Evolutionary conservation across 2,329 filamentous ascomycete genomes (phyloP), one percentile per base, ranked within the genome.

Genomic region (Verticillium alfalfae): DNA sequence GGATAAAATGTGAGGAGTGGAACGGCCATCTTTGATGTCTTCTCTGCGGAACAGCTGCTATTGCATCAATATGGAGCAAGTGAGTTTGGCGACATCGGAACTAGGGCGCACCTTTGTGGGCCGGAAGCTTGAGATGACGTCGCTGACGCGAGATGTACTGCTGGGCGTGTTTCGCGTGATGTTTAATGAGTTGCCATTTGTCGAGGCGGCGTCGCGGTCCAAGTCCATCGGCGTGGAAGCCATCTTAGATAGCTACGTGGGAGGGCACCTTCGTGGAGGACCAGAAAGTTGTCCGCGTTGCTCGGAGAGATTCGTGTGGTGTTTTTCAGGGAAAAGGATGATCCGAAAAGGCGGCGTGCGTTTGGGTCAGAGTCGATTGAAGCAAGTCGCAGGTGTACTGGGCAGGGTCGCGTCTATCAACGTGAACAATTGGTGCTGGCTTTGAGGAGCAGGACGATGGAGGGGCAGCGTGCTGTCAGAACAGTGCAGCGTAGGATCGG

Each of bases 101-200:
- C 54, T 49, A 41, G 16, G 61, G 36, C 18, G 67, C 77, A 94
- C 91, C 82, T 92, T 93, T 56, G 89, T 89, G 8, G 94, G 92
- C 58, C 91, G 84, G 72, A 92, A 96, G 60, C 83, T 87, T 41
- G 85, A 81, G 67, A 97, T 88, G 67, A 95, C 83, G 70, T 97
- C 92, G 69, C 86, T 83, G 60, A 97, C 84, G 71, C 90, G 90
- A 13, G 89, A 86, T 6, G 83, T 84, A 61, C 78, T 78, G 49
- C 77, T 73, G 13, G 74, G 67, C 60, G 72, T 76, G 56, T 69
- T 68, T 54, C 84, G 78, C 9, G 80, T 78, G 58, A 84, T 83
- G 64, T 82, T 82, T 52, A 84, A 75, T 1, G 79, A 76, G 67
- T 75, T 70, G 66, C 76, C 77, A 58, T 77, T 78, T 26, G 74